Conservation (phyloP, 164 flowering plant genomes). For the Stephania yunnanensis region DNA sequence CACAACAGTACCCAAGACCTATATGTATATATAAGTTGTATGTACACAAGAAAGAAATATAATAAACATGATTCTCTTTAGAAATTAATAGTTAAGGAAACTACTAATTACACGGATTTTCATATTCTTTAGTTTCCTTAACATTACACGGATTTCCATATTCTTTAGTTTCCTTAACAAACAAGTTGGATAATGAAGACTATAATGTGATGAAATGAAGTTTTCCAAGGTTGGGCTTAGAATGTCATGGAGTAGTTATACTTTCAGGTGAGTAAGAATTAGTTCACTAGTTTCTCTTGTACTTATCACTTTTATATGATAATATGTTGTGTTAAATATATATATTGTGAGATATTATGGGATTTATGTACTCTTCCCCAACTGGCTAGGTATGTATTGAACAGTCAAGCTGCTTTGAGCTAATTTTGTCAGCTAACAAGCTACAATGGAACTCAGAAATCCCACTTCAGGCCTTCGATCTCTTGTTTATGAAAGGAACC, state of each 20-base stretch:
- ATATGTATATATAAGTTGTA: too few species aligned
- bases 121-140: too few species aligned
- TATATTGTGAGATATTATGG: too few species aligned
- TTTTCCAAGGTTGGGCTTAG: not conserved
- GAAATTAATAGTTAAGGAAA: too few species aligned
- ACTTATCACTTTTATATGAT: not conserved
- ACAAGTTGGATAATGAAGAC: not conserved
- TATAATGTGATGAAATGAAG: not conserved
- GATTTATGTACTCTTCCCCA: too few species aligned
- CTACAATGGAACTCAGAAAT: slow-evolving; percentile 16
- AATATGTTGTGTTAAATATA: too few species aligned
- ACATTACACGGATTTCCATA: too few species aligned
- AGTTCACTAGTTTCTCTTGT: not conserved
- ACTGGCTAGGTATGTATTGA: not conserved
- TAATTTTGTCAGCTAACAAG: slow-evolving; percentile 30
- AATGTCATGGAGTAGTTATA: slow-evolving; percentile 13
- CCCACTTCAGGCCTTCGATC: slow-evolving; percentile 23
- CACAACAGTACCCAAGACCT: too few species aligned
- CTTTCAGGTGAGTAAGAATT: not conserved
- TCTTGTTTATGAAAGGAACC: slow-evolving; percentile 61
- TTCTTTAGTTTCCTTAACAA: too few species aligned
- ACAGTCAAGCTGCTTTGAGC: slow-evolving; percentile 48
- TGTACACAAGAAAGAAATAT: too few species aligned
- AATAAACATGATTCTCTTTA: too few species aligned
- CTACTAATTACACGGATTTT: too few species aligned